phyloP scores from a whole-genome alignment of 805 yeast genomes.

The Ogataea henricii region DNA sequence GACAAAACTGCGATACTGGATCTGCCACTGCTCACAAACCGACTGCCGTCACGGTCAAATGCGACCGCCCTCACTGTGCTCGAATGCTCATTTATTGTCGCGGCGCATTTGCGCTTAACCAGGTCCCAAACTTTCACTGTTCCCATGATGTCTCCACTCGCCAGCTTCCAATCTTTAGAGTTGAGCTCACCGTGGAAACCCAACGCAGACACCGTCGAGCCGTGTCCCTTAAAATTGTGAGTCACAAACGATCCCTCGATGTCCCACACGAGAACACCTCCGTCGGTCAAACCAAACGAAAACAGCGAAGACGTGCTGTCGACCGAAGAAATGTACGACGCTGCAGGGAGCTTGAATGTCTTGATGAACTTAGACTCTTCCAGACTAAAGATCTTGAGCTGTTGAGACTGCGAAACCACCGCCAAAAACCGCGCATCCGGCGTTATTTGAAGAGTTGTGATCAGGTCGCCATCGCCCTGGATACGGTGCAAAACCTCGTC shows the following conservation, averaged over 20 bases:
- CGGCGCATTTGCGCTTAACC: slow-evolving; percentile 72
- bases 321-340: slow-evolving; percentile 73
- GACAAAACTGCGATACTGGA: slow-evolving; percentile 73
- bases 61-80: slow-evolving; percentile 86
- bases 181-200: slow-evolving; percentile 72
- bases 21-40: slow-evolving; percentile 82
- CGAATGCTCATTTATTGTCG: slow-evolving; percentile 68
- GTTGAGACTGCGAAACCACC: slow-evolving; percentile 80
- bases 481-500: slow-evolving; percentile 60
- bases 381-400: slow-evolving; percentile 66
- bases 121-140: slow-evolving; percentile 58
- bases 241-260: slow-evolving; percentile 84
- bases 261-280: slow-evolving; percentile 89
- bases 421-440: slow-evolving; percentile 75
- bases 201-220: slow-evolving; percentile 79
- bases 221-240: slow-evolving; percentile 91
- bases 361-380: slow-evolving; percentile 44
- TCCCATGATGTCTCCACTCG: slow-evolving; percentile 68
- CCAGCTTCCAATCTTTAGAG: slow-evolving; percentile 71
- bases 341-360: slow-evolving; percentile 67
- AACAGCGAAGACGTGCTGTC: slow-evolving; percentile 83
- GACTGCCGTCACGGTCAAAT: slow-evolving; percentile 53
- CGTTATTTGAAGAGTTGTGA: slow-evolving; percentile 74
- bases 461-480: slow-evolving; percentile 81
- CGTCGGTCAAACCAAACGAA: slow-evolving; percentile 96